Conservation (phyloP, 1,284 basidiomycete genomes). For the Tetrapyrgos nigripes region DNA sequence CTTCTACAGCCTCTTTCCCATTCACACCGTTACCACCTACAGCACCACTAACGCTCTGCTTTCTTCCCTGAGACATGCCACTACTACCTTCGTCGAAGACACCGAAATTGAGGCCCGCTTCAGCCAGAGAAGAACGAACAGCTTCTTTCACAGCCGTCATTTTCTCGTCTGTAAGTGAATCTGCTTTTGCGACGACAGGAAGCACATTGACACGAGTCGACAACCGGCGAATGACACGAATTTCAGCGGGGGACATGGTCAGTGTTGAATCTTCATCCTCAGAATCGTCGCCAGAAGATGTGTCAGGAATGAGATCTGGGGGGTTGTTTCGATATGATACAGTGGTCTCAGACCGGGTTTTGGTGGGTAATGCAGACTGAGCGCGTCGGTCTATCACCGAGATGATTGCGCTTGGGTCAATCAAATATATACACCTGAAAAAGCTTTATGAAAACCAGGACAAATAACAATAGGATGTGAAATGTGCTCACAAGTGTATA, state of each 20-base stretch:
- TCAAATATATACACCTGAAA: constrained; percentile 79
- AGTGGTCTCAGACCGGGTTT: constrained; percentile 65
- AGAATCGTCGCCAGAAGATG: constrained; percentile 51
- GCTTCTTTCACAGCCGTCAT: constrained; percentile 70
- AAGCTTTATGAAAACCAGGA: constrained; percentile 29
- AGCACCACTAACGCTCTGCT: constrained; percentile 32
- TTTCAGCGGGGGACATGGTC: constrained; percentile 75
- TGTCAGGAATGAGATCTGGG: constrained; percentile 59
- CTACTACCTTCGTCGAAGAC: constrained; percentile 58
- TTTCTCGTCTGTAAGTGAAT: constrained; percentile 79
- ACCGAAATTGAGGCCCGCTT: constrained; percentile 73
- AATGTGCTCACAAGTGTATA: constrained; percentile 72
- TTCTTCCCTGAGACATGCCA: constrained; percentile 30
- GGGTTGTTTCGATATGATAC: constrained; percentile 53
- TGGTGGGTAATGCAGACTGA: constrained; percentile 52
- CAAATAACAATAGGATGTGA: constrained; percentile 2
- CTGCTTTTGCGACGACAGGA: constrained; percentile 77
- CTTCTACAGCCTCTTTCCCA: constrained; percentile 26
- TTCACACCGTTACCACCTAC: constrained; percentile 33
- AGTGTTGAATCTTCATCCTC: constrained; percentile 58
- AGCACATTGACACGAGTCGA: constrained; percentile 75
- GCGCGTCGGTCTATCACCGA: constrained; percentile 54
- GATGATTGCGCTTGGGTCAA: constrained; percentile 77
- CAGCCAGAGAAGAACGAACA: constrained; percentile 65
- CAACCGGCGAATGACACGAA: constrained; percentile 77